Conservation (phyloP, 179 eudicot species). For the Gypsophila paniculata region DNA sequence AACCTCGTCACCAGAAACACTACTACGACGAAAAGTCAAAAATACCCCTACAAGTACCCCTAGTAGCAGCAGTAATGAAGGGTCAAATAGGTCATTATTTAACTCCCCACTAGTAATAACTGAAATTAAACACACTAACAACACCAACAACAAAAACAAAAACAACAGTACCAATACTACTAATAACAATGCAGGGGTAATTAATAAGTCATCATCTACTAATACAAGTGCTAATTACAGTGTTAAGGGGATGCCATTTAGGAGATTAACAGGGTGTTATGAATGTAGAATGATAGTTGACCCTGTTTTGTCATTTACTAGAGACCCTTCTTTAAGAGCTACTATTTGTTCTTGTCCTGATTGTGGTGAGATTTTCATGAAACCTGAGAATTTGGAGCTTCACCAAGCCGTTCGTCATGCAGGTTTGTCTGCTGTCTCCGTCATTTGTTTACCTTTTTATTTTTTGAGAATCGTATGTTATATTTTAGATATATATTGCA, state of each 20-base stretch:
- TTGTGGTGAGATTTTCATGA: constrained; percentile 82
- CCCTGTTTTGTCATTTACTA: constrained; percentile 65
- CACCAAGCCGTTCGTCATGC: constrained; percentile 93
- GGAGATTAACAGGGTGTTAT: constrained; percentile 82
- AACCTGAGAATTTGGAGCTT: constrained; percentile 77
- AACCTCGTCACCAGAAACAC: constrained; percentile 30
- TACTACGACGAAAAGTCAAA: constrained; percentile 31
- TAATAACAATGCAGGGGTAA: constrained; percentile 19
- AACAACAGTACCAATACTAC: too few relatives aligned
- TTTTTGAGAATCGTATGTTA: too few relatives aligned
- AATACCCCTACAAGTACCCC: constrained; percentile 22
- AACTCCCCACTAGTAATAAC: constrained; percentile 30
- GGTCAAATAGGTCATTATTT: constrained; percentile 42
- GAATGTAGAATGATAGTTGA: constrained; percentile 92
- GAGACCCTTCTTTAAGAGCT: constrained; percentile 71
- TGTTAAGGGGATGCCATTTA: constrained; percentile 61
- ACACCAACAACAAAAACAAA: constrained; percentile 3
- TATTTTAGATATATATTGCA: too few relatives aligned
- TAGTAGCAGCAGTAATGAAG: constrained; percentile 27
- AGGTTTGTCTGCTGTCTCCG: constrained; percentile 35
- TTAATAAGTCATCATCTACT: constrained; percentile 19
- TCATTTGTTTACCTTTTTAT: too few relatives aligned
- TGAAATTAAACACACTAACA: constrained; percentile 27
- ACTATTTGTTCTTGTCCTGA: constrained; percentile 69
- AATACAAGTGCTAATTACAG: constrained; percentile 26